Evolutionary conservation across 495 filamentous ascomycete genomes (phyloP), one percentile per base, ranked within the genome.

Genomic region (Endocarpon pusillum): DNA sequence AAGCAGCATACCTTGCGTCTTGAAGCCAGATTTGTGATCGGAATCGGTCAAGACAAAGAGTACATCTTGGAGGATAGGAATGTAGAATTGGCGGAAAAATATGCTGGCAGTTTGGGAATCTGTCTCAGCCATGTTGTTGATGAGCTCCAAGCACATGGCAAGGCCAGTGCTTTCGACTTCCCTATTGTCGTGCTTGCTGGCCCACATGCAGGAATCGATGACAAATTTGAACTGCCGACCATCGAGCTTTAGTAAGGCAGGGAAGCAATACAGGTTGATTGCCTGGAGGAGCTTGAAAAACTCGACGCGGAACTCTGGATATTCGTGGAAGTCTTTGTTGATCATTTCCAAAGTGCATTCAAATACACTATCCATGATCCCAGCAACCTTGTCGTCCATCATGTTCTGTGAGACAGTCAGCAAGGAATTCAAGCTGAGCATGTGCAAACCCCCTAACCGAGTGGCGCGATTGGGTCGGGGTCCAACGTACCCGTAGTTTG

Each of bases 311-410:
- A 96, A 89, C 49, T 99, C 89, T 0, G 89, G 89, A 54, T 91
- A 99, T 52, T 99, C 89, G 30, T 92, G 91, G 61, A 96, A 99
- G 49, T 99, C 87, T 57, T 96, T 99, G 69, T 96, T 99, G 62
- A 99, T 96, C 89, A 99, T 99, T 42, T 93, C 81, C 25, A 99
- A 62, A 5, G 89, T 99, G 59, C 89, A 96, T 54, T 94, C 87
- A 51, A 99, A 99, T 14, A 99, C 83, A 47, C 86, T 89, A 49
- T 96, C 85, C 83, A 99, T 93, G 52, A 96, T 94, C 27, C 74
- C 75, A 0, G 85, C 82, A 2, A 99, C 83, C 55, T 96, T 91
- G 50, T 96, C 89, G 51, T 94, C 86, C 91, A 96, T 96, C 46
- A 92, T 64, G 40, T 69, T 71, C 84, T 78, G 39, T 25, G 3